Evolutionary conservation across 2,329 filamentous ascomycete species (phyloP).

Genomic region (Rhinocladiella mackenziei): DNA sequence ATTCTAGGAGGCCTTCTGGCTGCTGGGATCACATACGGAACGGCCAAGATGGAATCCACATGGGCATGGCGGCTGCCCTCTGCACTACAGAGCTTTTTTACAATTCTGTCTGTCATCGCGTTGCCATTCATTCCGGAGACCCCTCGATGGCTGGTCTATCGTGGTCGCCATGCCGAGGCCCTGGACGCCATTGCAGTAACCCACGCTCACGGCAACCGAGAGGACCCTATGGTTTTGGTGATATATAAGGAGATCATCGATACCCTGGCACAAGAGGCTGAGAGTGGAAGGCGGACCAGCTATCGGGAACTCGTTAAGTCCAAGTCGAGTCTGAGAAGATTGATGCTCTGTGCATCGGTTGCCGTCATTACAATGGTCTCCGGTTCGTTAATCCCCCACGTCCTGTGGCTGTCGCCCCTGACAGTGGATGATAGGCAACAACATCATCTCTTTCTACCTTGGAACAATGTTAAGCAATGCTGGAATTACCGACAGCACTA

Average conservation of each 20-base stretch:
- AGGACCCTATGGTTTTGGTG: constrained; percentile 10
- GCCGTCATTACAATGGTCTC: constrained; percentile 20
- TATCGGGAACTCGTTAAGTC: constrained; percentile 10
- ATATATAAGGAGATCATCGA: constrained; percentile 21
- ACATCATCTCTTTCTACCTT: constrained; percentile 37
- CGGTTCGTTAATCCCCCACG: no score
- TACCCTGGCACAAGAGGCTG: constrained; percentile 17
- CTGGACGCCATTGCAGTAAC: constrained; percentile 20
- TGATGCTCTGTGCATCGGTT: constrained; percentile 14
- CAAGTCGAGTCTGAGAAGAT: constrained; percentile 10
- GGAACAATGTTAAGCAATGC: constrained; percentile 45
- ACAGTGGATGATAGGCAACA: no score
- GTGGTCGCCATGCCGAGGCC: constrained; percentile 23
- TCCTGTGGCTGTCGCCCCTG: no score
- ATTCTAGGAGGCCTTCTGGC: constrained; percentile 43
- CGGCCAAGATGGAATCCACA: constrained; percentile 38
- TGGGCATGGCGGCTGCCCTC: constrained; percentile 49
- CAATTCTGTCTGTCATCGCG: constrained; percentile 40
- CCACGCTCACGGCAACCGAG: constrained; percentile 14
- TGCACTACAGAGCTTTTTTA: constrained; percentile 41
- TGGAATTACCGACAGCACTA: constrained; percentile 43
- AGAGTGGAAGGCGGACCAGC: constrained; percentile 7
- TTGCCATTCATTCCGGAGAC: constrained; percentile 47
- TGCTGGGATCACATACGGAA: constrained; percentile 46
- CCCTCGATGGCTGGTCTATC: constrained; percentile 35